These are phyloP conservation scores for Cryphonectria radicalis DNA, from an alignment of 2,329 filamentous ascomycete genomes.

Conservation along the genomic window DNA sequence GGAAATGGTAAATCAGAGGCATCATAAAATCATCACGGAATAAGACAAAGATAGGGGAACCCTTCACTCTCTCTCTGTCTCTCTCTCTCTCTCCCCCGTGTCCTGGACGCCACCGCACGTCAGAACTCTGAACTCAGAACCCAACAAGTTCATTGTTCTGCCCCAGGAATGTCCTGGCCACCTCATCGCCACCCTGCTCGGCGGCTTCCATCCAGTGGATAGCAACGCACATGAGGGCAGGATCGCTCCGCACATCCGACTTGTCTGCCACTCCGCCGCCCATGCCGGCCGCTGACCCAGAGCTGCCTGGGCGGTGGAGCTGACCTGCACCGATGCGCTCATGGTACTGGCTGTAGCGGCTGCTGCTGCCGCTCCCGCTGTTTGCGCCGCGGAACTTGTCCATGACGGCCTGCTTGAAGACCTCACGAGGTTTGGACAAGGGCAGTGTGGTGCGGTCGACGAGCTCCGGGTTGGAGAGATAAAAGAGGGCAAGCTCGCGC, in stretches of 20 bases:
- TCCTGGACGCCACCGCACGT: too few relatives aligned
- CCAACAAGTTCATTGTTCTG: conserved; percentile 48
- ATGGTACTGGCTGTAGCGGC: conserved; percentile 35
- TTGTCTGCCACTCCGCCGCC: conserved; percentile 33
- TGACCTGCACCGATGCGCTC: conserved; percentile 32
- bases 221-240: conserved; percentile 88
- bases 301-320: conserved; percentile 29
- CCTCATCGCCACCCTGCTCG: conserved; percentile 80
- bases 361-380: conserved; percentile 38
- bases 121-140: conserved; percentile 7
- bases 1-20: conserved; percentile 9
- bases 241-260: conserved; percentile 69
- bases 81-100: neutral
- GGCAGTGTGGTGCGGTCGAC: conserved; percentile 81
- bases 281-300: conserved; percentile 33
- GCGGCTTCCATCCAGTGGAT: conserved; percentile 97
- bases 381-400: conserved; percentile 61
- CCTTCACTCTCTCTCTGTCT: neutral
- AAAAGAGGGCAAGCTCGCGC: conserved; percentile 90
- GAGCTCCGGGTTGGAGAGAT: conserved; percentile 87
- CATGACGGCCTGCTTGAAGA: conserved; percentile 88
- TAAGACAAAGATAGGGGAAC: neutral
- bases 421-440: conserved; percentile 80
- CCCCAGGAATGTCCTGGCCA: conserved; percentile 80
- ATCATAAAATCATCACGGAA: conserved; percentile 8